Conservation (phyloP, 2,329 filamentous ascomycete species). For the Fusarium succisae region DNA sequence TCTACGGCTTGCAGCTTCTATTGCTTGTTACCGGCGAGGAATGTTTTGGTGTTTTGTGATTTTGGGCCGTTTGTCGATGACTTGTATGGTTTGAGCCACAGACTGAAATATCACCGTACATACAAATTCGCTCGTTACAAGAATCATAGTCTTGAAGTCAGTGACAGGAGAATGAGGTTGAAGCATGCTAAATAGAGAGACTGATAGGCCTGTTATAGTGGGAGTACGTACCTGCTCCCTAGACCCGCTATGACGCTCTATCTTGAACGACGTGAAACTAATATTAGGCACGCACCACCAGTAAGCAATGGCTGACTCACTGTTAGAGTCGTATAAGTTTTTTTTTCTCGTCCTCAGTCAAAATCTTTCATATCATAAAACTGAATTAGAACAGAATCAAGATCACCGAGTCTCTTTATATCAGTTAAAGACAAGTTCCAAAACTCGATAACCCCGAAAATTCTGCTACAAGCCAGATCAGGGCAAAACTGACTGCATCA, state of each 20-base stretch:
- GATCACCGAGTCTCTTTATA: background rate
- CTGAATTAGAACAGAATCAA: background rate
- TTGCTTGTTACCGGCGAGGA: background rate
- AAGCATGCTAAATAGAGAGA: background rate
- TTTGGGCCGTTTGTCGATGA: background rate
- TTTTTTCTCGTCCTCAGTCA: background rate
- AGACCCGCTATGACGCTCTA: slow-evolving; percentile 21
- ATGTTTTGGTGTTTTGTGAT: background rate
- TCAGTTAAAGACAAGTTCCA: background rate
- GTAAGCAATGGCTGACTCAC: background rate
- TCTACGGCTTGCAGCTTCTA: background rate
- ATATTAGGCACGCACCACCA: background rate
- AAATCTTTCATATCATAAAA: background rate
- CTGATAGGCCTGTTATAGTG: background rate
- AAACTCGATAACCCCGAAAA: background rate
- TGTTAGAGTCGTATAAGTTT: background rate
- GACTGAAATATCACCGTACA: background rate
- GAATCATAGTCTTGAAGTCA: background rate
- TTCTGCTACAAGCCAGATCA: background rate
- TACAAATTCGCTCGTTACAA: background rate
- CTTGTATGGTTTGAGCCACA: background rate
- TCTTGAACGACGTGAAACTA: background rate
- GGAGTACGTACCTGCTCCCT: background rate
- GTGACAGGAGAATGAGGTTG: background rate
- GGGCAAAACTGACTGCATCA: slow-evolving; percentile 7